Percentiles rank a stretch among this genome's conserved stretches.
phyloP scores from a whole-genome alignment of 371 early-diverging fungal species.

The Blastocladiella emersonii region DNA sequence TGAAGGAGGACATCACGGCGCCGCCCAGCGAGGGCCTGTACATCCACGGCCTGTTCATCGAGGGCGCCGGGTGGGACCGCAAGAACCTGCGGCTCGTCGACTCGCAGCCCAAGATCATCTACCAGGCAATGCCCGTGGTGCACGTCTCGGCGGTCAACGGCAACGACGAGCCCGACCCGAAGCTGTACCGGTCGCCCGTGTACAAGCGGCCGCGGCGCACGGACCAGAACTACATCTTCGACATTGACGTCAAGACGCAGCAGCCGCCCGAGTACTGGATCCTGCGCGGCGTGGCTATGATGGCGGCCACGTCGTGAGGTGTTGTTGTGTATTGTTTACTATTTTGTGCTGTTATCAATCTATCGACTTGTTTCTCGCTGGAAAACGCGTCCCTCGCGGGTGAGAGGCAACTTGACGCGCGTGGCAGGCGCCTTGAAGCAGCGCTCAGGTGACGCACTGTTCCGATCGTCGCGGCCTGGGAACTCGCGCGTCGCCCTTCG shows the following conservation, averaged over 20 bases:
- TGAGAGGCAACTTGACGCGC: too few relatives aligned
- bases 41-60: conserved; percentile 44
- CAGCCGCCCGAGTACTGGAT: conserved; percentile 43
- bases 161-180: conserved; percentile 35
- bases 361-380: too few relatives aligned
- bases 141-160: conserved; percentile 35
- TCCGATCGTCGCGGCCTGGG: too few relatives aligned
- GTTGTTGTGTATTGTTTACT: too few relatives aligned
- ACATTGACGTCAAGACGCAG: conserved; percentile 35
- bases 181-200: conserved; percentile 41
- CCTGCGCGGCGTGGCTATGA: conserved; percentile 31
- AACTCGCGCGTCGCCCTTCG: too few relatives aligned
- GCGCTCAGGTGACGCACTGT: too few relatives aligned
- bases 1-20: conserved; percentile 45
- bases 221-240: conserved; percentile 39
- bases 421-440: too few relatives aligned
- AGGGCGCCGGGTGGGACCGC: conserved; percentile 46
- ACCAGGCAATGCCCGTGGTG: conserved; percentile 40
- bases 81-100: conserved; percentile 39
- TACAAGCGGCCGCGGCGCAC: conserved; percentile 25
- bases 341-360: too few relatives aligned
- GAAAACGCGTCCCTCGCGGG: too few relatives aligned
- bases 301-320: conserved; percentile 15
- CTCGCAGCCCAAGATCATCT: conserved; percentile 38
- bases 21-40: conserved; percentile 43